Percentiles rank a stretch among this genome's conserved stretches.
Conservation (phyloP, 225 moss, liverwort and hornwort genomes). For the Asterella californica region DNA sequence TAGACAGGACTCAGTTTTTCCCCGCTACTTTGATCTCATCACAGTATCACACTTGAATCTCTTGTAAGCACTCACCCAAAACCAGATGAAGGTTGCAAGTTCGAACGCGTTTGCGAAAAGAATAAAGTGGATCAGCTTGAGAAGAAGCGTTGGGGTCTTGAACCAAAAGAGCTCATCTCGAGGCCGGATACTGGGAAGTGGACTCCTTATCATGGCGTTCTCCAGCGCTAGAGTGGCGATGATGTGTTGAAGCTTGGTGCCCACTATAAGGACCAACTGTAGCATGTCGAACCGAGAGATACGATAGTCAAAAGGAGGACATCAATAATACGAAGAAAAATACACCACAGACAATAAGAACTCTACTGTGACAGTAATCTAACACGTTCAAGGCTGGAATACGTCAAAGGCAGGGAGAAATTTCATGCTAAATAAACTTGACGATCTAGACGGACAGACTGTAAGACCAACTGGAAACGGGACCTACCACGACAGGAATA, state of each 20-base stretch:
- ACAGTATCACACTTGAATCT: neutral
- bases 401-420: neutral
- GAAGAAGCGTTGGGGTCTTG: constrained; percentile 50
- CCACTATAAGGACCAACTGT: constrained; percentile 64
- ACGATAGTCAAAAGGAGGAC: neutral
- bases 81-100: constrained; percentile 73
- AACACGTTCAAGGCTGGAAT: neutral
- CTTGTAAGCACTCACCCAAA: constrained; percentile 39
- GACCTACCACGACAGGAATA: constrained; percentile 41
- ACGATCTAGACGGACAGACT: neutral
- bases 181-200: constrained; percentile 39
- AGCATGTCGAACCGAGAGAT: neutral
- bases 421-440: neutral
- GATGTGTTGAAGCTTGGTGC: constrained; percentile 77
- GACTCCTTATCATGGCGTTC: constrained; percentile 27
- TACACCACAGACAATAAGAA: neutral
- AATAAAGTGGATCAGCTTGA: constrained; percentile 55
- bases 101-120: constrained; percentile 78
- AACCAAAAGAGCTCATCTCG: constrained; percentile 91
- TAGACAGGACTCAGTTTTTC: too few species aligned
- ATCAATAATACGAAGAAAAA: neutral
- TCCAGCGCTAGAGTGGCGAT: constrained; percentile 73
- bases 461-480: neutral
- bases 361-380: neutral
- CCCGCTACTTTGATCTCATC: neutral